Evolutionary conservation across 2,329 filamentous ascomycete species (phyloP).

Genomic region (Tolypocladium ophioglossoides): DNA sequence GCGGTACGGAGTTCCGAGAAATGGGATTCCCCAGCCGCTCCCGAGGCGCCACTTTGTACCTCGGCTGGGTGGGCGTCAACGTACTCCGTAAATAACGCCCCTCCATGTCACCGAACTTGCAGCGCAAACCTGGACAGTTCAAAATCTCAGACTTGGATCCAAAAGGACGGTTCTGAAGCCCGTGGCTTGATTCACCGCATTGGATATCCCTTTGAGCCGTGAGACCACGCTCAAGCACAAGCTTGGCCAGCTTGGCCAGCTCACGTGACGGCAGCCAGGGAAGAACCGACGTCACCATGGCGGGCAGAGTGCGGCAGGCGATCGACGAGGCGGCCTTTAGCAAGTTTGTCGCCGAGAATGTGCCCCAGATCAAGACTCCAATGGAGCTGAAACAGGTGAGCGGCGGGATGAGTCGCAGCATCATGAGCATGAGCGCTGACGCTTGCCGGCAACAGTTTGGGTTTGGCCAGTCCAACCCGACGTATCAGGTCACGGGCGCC

Average conservation of each 20-base stretch:
- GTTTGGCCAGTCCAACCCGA: slow-evolving; percentile 95
- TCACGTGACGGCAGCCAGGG: not conserved
- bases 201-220: not conserved
- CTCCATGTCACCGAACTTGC: not conserved
- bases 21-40: not conserved
- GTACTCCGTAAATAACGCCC: too few species aligned
- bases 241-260: not conserved
- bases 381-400: slow-evolving; percentile 80
- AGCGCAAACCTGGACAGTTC: not conserved
- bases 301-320: slow-evolving; percentile 78
- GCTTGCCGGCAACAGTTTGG: slow-evolving; percentile 55
- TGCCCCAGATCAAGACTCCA: slow-evolving; percentile 75
- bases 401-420: not conserved
- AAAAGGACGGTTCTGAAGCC: not conserved
- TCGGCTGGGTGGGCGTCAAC: too few species aligned
- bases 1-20: not conserved
- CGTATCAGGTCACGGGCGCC: slow-evolving; percentile 75
- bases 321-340: slow-evolving; percentile 76
- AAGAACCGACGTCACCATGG: slow-evolving; percentile 44
- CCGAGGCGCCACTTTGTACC: slow-evolving; percentile 1
- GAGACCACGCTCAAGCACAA: not conserved
- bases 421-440: not conserved
- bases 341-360: slow-evolving; percentile 63
- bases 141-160: not conserved
- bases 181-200: not conserved